Percentiles rank a stretch among this genome's conserved stretches.
These are phyloP conservation scores for Cymbopogon citratus DNA, from an alignment of 176 grass and related monocot species.

Conservation along the genomic window DNA sequence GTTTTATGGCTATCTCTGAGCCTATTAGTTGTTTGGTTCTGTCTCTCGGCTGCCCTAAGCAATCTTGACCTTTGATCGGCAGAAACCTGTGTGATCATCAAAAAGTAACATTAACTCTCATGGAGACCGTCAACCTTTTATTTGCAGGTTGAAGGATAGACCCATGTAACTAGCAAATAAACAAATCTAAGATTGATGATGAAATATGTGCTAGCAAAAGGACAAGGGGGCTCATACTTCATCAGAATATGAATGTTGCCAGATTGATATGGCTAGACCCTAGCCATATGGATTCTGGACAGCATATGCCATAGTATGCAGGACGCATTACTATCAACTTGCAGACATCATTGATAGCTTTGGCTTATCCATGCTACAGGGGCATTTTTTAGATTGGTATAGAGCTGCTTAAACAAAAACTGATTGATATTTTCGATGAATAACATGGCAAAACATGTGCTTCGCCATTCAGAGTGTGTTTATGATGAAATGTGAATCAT, in stretches of 20 bases:
- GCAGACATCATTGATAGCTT: neutral
- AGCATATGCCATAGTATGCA: neutral
- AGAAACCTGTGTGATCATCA: constrained; percentile 41
- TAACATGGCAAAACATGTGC: neutral
- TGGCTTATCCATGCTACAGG: neutral
- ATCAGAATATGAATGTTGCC: constrained; percentile 6
- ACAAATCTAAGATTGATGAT: constrained; percentile 1
- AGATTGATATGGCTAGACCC: constrained; percentile 7
- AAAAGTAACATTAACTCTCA: neutral
- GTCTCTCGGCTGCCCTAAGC: constrained; percentile 59
- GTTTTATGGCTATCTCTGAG: constrained; percentile 71
- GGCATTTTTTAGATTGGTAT: neutral
- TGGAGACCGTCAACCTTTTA: neutral
- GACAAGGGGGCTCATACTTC: neutral
- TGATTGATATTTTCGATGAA: neutral
- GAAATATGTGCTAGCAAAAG: neutral
- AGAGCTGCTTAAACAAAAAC: constrained; percentile 3
- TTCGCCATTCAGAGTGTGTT: neutral
- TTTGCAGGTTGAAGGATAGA: neutral
- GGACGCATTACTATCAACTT: neutral
- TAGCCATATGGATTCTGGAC: neutral
- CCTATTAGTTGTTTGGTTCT: constrained; percentile 62
- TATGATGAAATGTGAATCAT: neutral
- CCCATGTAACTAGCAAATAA: constrained; percentile 8
- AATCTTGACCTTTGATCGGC: constrained; percentile 80